These are phyloP conservation scores for Geoglossum glabrum DNA, from an alignment of 495 filamentous ascomycete genomes.

Conservation along the genomic window DNA sequence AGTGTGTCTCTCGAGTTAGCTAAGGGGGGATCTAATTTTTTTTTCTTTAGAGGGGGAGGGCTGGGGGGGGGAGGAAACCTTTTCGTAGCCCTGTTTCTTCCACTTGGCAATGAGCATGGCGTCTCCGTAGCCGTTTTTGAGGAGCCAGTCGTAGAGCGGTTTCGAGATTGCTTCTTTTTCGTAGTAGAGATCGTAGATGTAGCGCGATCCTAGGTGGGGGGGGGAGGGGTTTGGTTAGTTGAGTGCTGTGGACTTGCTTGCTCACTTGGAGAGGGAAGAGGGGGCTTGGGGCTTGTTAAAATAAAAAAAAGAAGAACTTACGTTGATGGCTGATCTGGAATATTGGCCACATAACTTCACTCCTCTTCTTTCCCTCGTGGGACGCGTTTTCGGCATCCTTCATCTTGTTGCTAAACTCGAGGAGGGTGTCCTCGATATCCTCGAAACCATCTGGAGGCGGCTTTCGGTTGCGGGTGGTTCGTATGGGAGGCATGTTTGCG, in stretches of 20 bases:
- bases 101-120: slow-evolving; percentile 92
- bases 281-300: background rate
- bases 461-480: slow-evolving; percentile 59
- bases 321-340: slow-evolving; percentile 96
- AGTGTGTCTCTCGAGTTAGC: background rate
- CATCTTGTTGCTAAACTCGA: slow-evolving; percentile 96
- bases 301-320: slow-evolving; percentile 18
- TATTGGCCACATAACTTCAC: slow-evolving; percentile 88
- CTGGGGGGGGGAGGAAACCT: slow-evolving; percentile 30
- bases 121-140: slow-evolving; percentile 95
- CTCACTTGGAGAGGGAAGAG: background rate
- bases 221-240: background rate
- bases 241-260: background rate
- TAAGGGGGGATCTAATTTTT: background rate
- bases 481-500: slow-evolving; percentile 60
- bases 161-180: slow-evolving; percentile 88
- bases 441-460: slow-evolving; percentile 87
- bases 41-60: background rate
- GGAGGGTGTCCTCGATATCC: slow-evolving; percentile 88
- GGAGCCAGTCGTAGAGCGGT: slow-evolving; percentile 80
- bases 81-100: slow-evolving; percentile 99
- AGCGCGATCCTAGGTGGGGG: slow-evolving; percentile 39
- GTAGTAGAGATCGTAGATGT: slow-evolving; percentile 97
- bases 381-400: slow-evolving; percentile 82
- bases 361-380: slow-evolving; percentile 57